These are phyloP conservation scores for Penicillium sp. DNA, from an alignment of 2,329 filamentous ascomycete genomes.

Conservation along the genomic window DNA sequence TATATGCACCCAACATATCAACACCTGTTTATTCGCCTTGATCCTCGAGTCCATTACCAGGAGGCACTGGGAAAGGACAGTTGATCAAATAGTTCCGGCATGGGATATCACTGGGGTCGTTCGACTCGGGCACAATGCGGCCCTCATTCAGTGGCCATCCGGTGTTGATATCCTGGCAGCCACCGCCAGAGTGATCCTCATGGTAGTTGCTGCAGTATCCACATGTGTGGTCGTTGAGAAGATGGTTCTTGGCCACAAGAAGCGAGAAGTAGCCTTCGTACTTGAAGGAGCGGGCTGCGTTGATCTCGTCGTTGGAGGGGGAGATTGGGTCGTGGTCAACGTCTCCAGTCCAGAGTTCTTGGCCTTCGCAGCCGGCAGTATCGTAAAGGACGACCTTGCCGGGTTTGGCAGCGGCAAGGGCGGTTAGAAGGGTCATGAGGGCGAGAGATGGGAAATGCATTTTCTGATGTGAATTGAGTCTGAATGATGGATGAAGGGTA, in stretches of 20 bases:
- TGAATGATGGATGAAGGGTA: neutral
- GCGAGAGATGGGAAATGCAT: constrained; percentile 4
- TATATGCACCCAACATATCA: too few species aligned
- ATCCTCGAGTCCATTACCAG: constrained; percentile 3
- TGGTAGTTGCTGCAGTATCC: constrained; percentile 7
- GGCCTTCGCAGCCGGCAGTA: constrained; percentile 3
- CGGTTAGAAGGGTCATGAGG: constrained; percentile 1
- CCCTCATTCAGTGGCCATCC: constrained; percentile 7
- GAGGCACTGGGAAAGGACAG: constrained; percentile 5
- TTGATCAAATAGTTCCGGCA: constrained; percentile 6
- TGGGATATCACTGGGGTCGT: constrained; percentile 5
- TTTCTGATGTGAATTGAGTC: neutral
- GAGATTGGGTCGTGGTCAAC: constrained; percentile 4
- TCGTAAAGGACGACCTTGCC: constrained; percentile 7
- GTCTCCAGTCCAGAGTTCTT: constrained; percentile 6
- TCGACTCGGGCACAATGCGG: constrained; percentile 2
- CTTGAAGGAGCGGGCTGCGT: constrained; percentile 4
- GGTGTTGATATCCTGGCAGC: constrained; percentile 6
- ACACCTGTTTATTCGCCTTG: neutral
- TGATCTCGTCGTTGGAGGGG: constrained; percentile 6
- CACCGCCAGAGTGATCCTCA: constrained; percentile 4
- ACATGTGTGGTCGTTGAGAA: constrained; percentile 7
- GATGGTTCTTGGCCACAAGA: constrained; percentile 4
- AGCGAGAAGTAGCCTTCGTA: constrained; percentile 8
- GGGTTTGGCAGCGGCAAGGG: constrained; percentile 1